Base-by-base conservation (phyloP, 1,284 basidiomycete genomes). In the Cutaneotrichosporon arboriforme region DNA sequence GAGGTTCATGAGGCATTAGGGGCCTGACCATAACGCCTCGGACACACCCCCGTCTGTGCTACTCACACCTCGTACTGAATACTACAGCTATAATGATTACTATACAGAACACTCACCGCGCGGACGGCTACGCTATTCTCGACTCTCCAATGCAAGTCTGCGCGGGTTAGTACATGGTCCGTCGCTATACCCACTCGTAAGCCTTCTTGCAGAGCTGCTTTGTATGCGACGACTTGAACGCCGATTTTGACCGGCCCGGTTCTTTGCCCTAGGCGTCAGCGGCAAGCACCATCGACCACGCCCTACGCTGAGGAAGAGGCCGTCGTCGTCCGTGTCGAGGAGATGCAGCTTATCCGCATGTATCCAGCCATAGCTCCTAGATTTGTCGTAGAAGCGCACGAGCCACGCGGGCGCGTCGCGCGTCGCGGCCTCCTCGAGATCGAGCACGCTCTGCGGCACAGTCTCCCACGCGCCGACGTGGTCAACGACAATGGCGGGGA, bases 331-430 rank as follows among this genome's bases (percentile, higher is more conserved):
- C 61, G 83, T 83, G 5, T 82, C 83, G 1, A 88, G 72, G 48
- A 79, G 55, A 21, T 79, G 76, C 13, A 88, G 71, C 51, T 77
- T 78, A 34, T 78, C 78, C 15, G 73, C 55, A 4, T 75, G 64
- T 12, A 84, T 75, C 76, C 79, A 83, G 68, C 81, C 80, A 81
- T 82, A 88, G 49, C 81, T 81, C 45, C 74, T 73, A 2, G 74
- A 62, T 49, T 79, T 79, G 65, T 88, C 86, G 67, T 79, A 88
- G 73, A 87, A 90, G 48, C 81, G 81, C 15, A 88, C 78, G 39
- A 87, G 77, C 62, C 56, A 81, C 2, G 35, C 52, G 8, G 42
- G 52, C 44, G 47, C 51, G 8, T 49, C 54, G n/a, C 35, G 38
- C 51, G 35, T 41, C 20, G 38, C 43, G 46, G 63, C 75, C 57